Evolutionary conservation across 169 alveolate species (phyloP), one percentile per base, ranked within the genome.

Genomic region (Babesia ovata): DNA sequence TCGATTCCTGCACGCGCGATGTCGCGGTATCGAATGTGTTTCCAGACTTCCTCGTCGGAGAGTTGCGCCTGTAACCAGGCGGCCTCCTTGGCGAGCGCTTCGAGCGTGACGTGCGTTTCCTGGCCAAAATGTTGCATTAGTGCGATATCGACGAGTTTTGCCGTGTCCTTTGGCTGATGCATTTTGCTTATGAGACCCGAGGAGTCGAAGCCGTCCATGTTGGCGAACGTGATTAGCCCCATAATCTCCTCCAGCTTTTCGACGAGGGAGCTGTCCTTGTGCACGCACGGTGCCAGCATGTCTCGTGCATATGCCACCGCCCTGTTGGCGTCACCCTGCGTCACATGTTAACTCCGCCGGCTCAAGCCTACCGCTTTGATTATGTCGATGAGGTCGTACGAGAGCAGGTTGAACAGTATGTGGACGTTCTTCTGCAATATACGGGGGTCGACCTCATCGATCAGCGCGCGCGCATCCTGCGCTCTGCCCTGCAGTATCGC

Each of bases 91-190:
- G 71, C 70, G n/a, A 79, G 63, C 16, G 48, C 1, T 39, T 70
- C 87, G 54, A 79, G 59, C n/a, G 52, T 59, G 12, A 60, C 48
- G 42, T 70, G 50, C 60, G 77, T 50, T 58, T 85, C 92, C 54
- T 83, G 85, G 59, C 78, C 72, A 70, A 75, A 86, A 58, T 84
- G 83, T 42, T 72, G 79, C 57, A 90, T 60, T 29, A 90, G 65
- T 14, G 88, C 84, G 49, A 83, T 79, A 59, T 90, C 94, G 39
- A 83, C 86, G 36, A 79, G 56, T 73, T 50, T 60, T 21, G 91
- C 76, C 26, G 89, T 86, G 42, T 67, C 85, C 49, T 86, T 77
- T 48, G 84, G 77, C 59, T 72, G 78, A 36, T 90, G 84, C 17
- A 83, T 49, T 69, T 81, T 79, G 56, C 56, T 63, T 21, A 86